phyloP scores from a whole-genome alignment of 73 alveolate species.

The Tetrahymena malaccensis region DNA sequence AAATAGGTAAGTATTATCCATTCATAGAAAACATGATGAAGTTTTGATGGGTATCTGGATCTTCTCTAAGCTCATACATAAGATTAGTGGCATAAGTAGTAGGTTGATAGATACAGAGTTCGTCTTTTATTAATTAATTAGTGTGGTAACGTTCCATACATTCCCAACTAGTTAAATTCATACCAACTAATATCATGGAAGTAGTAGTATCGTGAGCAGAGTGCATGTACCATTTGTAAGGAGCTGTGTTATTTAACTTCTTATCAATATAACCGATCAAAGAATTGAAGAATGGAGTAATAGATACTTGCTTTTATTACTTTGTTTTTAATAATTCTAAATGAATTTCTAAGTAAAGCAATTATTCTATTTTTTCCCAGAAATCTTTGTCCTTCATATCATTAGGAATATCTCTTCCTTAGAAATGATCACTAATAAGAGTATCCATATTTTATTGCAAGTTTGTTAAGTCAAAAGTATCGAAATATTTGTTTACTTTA shows the following conservation, averaged over 20 bases:
- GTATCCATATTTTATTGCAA: constrained; percentile 24
- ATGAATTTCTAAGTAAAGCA: not conserved
- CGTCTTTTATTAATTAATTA: not conserved
- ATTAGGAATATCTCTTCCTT: not conserved
- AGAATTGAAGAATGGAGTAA: constrained; percentile 18
- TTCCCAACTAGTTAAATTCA: constrained; percentile 29
- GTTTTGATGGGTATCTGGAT: not conserved
- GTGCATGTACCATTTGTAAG: constrained; percentile 2
- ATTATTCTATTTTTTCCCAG: not conserved
- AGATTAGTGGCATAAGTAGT: constrained; percentile 29
- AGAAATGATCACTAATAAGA: not conserved
- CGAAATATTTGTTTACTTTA: not conserved
- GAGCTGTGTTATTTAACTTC: not conserved
- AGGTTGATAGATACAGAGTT: constrained; percentile 6
- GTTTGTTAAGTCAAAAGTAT: not conserved
- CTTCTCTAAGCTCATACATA: constrained; percentile 30
- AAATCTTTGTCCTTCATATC: not conserved
- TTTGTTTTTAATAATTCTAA: not conserved
- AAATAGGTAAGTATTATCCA: constrained; percentile 10
- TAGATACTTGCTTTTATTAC: not conserved
- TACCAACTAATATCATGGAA: constrained; percentile 3
- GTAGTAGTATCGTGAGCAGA: constrained; percentile 39
- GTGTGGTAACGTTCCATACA: constrained; percentile 17
- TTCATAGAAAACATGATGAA: constrained; percentile 2
- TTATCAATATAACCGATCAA: constrained; percentile 1